These are phyloP conservation scores for Scedosporium apiospermum DNA, from an alignment of 2,329 filamentous ascomycete genomes.

Conservation along the genomic window DNA sequence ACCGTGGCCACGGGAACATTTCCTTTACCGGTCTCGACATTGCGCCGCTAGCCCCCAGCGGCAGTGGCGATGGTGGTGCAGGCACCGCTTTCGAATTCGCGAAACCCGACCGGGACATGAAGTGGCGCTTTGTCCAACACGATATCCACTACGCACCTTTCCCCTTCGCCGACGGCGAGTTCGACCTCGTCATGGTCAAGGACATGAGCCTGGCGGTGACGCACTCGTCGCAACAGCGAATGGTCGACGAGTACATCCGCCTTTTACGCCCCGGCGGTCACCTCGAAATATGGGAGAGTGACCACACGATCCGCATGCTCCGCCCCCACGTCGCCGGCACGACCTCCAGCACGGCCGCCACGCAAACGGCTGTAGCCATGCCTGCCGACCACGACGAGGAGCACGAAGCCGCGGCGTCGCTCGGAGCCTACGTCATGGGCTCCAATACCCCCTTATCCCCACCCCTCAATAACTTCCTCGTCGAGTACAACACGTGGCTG, in stretches of 20 bases:
- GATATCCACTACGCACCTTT: conserved; percentile 68
- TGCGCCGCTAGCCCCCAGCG: conserved; percentile 53
- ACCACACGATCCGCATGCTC: conserved; percentile 75
- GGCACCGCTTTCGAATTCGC: conserved; percentile 22
- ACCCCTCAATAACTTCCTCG: conserved; percentile 71
- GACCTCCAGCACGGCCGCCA: conserved; percentile 12
- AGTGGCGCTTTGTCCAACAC: conserved; percentile 83
- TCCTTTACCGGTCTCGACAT: conserved; percentile 79
- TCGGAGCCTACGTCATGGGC: conserved; percentile 75
- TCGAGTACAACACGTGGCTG: conserved; percentile 78
- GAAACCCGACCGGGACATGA: conserved; percentile 61
- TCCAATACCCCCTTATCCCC: conserved; percentile 73
- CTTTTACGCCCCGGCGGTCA: conserved; percentile 69
- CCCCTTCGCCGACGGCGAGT: conserved; percentile 70
- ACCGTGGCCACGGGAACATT: conserved; percentile 57
- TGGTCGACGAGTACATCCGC: conserved; percentile 66
- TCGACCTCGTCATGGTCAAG: conserved; percentile 83
- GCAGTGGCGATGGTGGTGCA: conserved; percentile 15
- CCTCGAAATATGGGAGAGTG: conserved; percentile 83
- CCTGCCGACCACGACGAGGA: conserved; percentile 33
- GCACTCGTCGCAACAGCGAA: conserved; percentile 42
- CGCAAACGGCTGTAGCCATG: conserved; percentile 17
- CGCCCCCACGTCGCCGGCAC: conserved; percentile 61
- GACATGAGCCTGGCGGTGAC: conserved; percentile 63
- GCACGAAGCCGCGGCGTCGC: conserved; percentile 55